A percentile compares a stretch with the other conserved stretches of the same genome.
Evolutionary conservation across 164 flowering plant species (phyloP).

Genomic region (Aristolochia fimbriata): DNA sequence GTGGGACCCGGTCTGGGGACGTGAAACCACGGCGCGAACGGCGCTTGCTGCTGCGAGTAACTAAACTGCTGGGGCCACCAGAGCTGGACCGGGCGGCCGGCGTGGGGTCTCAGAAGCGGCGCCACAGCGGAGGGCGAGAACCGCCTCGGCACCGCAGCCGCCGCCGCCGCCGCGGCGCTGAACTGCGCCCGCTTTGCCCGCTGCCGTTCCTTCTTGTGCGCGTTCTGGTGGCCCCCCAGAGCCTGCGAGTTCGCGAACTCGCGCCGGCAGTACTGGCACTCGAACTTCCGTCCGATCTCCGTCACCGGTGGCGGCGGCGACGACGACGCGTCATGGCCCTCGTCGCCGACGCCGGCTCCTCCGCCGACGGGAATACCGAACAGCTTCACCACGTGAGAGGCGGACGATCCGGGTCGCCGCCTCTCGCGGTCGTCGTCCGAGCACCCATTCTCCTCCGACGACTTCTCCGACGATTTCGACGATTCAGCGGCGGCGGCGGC

Average conservation of each 20-base stretch:
- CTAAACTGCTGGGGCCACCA: background rate
- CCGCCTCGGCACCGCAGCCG: slow-evolving; percentile 23
- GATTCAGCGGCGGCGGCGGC: too few species aligned
- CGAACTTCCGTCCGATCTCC: slow-evolving; percentile 39
- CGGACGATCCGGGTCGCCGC: slow-evolving; percentile 2
- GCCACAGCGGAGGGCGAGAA: slow-evolving; percentile 22
- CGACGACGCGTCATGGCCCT: slow-evolving; percentile 3
- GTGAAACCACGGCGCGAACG: slow-evolving; percentile 10
- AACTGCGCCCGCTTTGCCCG: slow-evolving; percentile 64
- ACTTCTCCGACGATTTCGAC: background rate
- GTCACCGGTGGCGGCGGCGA: too few species aligned
- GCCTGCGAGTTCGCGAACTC: slow-evolving; percentile 88
- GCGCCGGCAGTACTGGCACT: slow-evolving; percentile 75
- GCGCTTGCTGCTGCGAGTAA: too few species aligned
- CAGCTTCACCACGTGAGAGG: slow-evolving; percentile 5
- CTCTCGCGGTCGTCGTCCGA: slow-evolving; percentile 2
- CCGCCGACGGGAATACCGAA: slow-evolving; percentile 8
- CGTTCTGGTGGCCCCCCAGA: slow-evolving; percentile 89
- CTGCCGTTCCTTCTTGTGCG: slow-evolving; percentile 77
- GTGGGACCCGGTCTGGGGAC: slow-evolving; percentile 11
- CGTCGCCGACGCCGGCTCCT: background rate
- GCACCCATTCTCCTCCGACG: slow-evolving; percentile 1
- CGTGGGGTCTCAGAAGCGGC: slow-evolving; percentile 15
- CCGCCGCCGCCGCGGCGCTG: too few species aligned
- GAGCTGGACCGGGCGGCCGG: slow-evolving; percentile 12